Conservation (phyloP, 75 land plant genomes). For the Cryptomeria japonica region DNA sequence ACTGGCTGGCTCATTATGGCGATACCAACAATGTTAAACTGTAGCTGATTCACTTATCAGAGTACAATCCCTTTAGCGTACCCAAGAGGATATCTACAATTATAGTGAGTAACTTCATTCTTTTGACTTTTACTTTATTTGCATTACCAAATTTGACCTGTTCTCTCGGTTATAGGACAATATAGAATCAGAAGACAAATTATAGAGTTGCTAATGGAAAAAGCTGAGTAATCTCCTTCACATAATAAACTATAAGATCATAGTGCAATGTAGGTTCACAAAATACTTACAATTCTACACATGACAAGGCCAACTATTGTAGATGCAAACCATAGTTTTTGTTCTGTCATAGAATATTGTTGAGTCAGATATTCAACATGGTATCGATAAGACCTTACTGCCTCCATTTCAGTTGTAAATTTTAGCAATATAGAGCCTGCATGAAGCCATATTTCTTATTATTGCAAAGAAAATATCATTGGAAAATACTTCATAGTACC, state of each 20-base stretch:
- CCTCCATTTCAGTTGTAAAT: background rate
- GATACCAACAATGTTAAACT: no score
- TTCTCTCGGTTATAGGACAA: background rate
- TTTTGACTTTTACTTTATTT: background rate
- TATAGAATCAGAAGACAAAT: background rate
- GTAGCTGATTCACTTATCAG: no score
- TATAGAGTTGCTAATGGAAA: background rate
- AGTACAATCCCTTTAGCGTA: no score
- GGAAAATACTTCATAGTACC: background rate
- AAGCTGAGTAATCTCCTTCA: background rate
- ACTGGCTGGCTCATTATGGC: no score
- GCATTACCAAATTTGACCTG: background rate
- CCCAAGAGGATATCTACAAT: no score
- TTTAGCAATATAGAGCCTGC: background rate
- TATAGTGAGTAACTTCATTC: background rate
- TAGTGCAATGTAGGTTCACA: background rate
- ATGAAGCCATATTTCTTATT: background rate
- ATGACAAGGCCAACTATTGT: constrained; percentile 28
- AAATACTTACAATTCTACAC: constrained; percentile 39
- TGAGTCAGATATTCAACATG: background rate
- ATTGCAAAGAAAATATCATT: background rate
- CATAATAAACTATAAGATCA: background rate
- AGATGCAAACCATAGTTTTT: constrained; percentile 16
- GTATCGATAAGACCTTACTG: background rate
- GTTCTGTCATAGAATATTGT: constrained; percentile 6